Percentiles rank a stretch among this genome's conserved stretches.
These are phyloP conservation scores for Yamadazyma kanchanaburiensis DNA, from an alignment of 1,139 yeast genomes.

Conservation along the genomic window DNA sequence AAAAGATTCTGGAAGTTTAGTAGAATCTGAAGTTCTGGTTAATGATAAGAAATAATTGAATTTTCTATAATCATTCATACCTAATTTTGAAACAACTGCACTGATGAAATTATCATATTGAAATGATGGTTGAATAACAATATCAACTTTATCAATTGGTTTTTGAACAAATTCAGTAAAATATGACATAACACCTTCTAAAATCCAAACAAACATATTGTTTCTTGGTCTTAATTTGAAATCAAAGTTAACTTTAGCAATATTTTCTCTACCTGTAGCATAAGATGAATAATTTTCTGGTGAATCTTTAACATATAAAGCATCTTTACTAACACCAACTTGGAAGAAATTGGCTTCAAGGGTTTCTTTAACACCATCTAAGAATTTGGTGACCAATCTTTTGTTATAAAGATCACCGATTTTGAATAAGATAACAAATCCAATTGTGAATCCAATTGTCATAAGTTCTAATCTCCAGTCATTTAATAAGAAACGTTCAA, in stretches of 20 bases:
- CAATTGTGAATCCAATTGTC: slow-evolving; percentile 49
- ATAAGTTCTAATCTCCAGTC: slow-evolving; percentile 76
- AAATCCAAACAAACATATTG: slow-evolving; percentile 61
- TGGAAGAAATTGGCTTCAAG: slow-evolving; percentile 71
- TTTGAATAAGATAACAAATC: slow-evolving; percentile 45
- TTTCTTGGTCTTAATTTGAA: slow-evolving; percentile 77
- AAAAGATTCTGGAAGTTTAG: slow-evolving; percentile 65
- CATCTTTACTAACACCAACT: slow-evolving; percentile 62
- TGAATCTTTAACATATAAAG: slow-evolving; percentile 61
- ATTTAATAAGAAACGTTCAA: slow-evolving; percentile 49
- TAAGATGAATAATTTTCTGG: slow-evolving; percentile 71
- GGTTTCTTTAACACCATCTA: slow-evolving; percentile 38
- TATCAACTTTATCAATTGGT: slow-evolving; percentile 61
- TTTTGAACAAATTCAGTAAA: slow-evolving; percentile 46
- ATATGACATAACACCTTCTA: slow-evolving; percentile 56
- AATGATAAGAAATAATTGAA: slow-evolving; percentile 79
- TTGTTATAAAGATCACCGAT: slow-evolving; percentile 62
- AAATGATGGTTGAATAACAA: slow-evolving; percentile 60
- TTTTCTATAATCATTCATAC: slow-evolving; percentile 75
- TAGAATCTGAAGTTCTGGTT: slow-evolving; percentile 74
- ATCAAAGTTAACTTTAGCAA: slow-evolving; percentile 59
- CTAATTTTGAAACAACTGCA: slow-evolving; percentile 80
- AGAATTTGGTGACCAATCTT: slow-evolving; percentile 50
- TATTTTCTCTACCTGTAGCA: slow-evolving; percentile 85
- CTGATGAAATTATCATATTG: slow-evolving; percentile 67